Percentiles rank a stretch among this genome's conserved stretches.
phyloP scores from a whole-genome alignment of 805 yeast species.

The Pichia cephalocereana region DNA sequence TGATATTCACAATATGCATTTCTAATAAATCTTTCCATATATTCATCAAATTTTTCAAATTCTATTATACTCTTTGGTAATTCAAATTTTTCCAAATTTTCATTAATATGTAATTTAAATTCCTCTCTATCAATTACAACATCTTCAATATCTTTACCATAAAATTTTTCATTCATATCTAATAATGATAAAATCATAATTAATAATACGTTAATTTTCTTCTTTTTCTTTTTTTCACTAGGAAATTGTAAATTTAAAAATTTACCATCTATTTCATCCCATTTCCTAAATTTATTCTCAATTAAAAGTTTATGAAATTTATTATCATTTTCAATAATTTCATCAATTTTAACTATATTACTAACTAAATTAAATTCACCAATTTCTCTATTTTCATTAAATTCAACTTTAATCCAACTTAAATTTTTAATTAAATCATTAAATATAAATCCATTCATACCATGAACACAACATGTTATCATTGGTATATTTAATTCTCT shows the following conservation, averaged over 20 bases:
- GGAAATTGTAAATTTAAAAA: slow-evolving; percentile 10
- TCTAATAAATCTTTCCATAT: slow-evolving; percentile 31
- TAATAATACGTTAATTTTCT: slow-evolving; percentile 43
- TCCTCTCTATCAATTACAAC: slow-evolving; percentile 17
- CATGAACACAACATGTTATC: slow-evolving; percentile 61
- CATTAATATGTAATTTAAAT: slow-evolving; percentile 23
- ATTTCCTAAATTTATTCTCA: slow-evolving; percentile 29
- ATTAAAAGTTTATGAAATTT: slow-evolving; percentile 29
- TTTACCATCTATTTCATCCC: slow-evolving; percentile 18
- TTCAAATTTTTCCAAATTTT: slow-evolving; percentile 31
- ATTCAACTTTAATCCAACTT: slow-evolving; percentile 43
- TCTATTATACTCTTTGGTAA: slow-evolving; percentile 30
- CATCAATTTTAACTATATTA: slow-evolving; percentile 34
- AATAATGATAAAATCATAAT: slow-evolving; percentile 55
- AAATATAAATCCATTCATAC: slow-evolving; percentile 75
- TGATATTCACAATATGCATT: slow-evolving; percentile 61
- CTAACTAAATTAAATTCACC: slow-evolving; percentile 38
- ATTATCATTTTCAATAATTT: slow-evolving; percentile 25
- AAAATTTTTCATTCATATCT: slow-evolving; percentile 23
- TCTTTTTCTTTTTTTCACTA: slow-evolving; percentile 29
- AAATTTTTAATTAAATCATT: slow-evolving; percentile 66
- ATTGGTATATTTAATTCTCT: slow-evolving; percentile 54
- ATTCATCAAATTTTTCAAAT: slow-evolving; percentile 26
- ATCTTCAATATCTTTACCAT: slow-evolving; percentile 12
- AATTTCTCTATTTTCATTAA: slow-evolving; percentile 38